A percentile compares a stretch with the other conserved stretches of the same genome.
Conservation (phyloP, 306 rosid species). For the Lithocarpus polystachyus region DNA sequence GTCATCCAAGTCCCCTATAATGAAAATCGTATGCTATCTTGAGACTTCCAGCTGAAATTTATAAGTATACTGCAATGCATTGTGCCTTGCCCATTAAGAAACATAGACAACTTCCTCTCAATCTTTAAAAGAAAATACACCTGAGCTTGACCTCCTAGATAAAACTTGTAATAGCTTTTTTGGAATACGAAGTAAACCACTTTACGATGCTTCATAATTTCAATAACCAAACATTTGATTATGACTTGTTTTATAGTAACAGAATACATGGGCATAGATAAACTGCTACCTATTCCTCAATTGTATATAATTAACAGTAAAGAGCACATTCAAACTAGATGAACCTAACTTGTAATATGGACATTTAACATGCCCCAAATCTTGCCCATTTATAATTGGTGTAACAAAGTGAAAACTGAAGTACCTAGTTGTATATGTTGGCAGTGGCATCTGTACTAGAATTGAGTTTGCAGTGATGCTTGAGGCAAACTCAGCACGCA, state of each 20-base stretch:
- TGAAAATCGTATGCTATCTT: background rate
- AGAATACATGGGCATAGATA: background rate
- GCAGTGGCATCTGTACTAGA: constrained; percentile 81
- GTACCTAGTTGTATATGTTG: constrained; percentile 74
- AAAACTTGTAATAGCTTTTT: background rate
- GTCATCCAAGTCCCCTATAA: background rate
- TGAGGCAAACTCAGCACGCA: constrained; percentile 73
- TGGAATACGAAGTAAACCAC: background rate
- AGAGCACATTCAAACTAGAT: background rate
- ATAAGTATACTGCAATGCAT: background rate
- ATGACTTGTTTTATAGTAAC: background rate
- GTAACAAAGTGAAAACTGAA: constrained; percentile 25
- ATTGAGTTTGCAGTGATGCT: constrained; percentile 64
- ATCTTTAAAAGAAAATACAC: background rate
- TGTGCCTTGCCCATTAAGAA: background rate
- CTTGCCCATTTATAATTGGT: background rate
- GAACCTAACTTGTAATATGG: background rate
- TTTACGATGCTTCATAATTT: background rate
- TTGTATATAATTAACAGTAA: background rate
- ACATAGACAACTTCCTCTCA: background rate
- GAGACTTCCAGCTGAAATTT: background rate
- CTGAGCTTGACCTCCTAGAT: background rate
- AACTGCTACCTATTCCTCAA: background rate
- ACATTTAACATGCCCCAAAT: background rate
- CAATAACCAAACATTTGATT: background rate